Conservation (phyloP, 371 early-diverging fungal genomes). For the Mucor indicus region DNA sequence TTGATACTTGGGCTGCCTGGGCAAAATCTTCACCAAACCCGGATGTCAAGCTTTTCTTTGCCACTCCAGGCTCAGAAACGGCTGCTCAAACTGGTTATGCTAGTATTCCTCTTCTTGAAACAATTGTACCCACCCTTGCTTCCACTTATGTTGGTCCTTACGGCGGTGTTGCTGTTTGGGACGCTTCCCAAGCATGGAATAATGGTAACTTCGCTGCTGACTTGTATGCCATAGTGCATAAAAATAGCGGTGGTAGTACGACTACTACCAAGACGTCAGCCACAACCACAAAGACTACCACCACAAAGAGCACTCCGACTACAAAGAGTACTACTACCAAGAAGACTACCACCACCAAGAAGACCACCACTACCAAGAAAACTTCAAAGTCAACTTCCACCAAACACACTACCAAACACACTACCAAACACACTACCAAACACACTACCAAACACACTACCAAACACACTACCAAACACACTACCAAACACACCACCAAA, state of each 20-base stretch:
- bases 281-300: conserved; percentile 5
- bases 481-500: no score
- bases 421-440: no score
- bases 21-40: conserved; percentile 53
- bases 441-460: no score
- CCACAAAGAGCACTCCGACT: no score
- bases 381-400: no score
- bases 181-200: conserved; percentile 44
- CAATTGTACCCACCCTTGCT: conserved; percentile 33
- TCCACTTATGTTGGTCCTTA: conserved; percentile 41
- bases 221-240: neutral
- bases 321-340: no score
- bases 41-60: conserved; percentile 57
- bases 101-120: conserved; percentile 24
- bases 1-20: conserved; percentile 59
- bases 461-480: no score
- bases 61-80: conserved; percentile 56
- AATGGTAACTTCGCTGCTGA: conserved; percentile 32
- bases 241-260: neutral
- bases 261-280: conserved; percentile 1
- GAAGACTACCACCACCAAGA: no score
- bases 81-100: conserved; percentile 67
- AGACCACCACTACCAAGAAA: no score
- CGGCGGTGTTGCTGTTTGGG: conserved; percentile 73
- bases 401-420: no score